Conservation (phyloP, 352 stramenopile genomes). For the Globisporangium nagaii region DNA sequence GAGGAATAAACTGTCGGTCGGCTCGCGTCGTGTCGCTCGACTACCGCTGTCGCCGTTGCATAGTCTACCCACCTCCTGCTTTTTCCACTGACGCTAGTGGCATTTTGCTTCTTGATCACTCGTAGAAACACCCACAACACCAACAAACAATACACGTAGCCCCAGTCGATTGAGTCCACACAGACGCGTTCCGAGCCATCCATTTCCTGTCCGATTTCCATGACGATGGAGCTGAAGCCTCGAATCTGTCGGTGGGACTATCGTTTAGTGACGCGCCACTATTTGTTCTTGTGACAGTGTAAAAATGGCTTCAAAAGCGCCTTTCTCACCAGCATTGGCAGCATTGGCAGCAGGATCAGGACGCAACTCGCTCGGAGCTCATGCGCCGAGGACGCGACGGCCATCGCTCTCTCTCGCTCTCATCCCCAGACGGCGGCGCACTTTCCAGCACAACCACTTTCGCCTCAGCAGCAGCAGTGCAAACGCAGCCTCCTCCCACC, state of each 20-base stretch:
- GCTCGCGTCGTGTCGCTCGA: not conserved
- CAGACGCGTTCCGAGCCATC: no score
- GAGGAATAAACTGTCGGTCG: slow-evolving; percentile 33
- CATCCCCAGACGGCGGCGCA: no score
- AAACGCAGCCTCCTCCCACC: not conserved
- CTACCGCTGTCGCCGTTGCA: no score
- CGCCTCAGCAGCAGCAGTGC: not conserved
- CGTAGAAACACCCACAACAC: not conserved
- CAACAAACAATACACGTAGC: slow-evolving; percentile 8
- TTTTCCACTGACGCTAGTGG: slow-evolving; percentile 10
- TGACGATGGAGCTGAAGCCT: no score
- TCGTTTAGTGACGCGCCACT: no score
- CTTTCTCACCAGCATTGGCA: no score
- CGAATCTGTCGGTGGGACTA: no score
- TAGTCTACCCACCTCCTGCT: not conserved
- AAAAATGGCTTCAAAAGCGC: no score
- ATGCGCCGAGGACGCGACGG: slow-evolving; percentile 1
- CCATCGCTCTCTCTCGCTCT: no score
- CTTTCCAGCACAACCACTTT: slow-evolving; percentile 4
- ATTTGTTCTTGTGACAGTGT: no score
- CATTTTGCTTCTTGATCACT: not conserved
- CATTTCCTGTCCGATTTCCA: no score
- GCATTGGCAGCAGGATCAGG: not conserved
- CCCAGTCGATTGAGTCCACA: slow-evolving; percentile 10
- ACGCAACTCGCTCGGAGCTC: not conserved